Evolutionary conservation across 192 early-diverging fungal genomes (phyloP).

Genomic region (Jimgerdemannia lactiflua): DNA sequence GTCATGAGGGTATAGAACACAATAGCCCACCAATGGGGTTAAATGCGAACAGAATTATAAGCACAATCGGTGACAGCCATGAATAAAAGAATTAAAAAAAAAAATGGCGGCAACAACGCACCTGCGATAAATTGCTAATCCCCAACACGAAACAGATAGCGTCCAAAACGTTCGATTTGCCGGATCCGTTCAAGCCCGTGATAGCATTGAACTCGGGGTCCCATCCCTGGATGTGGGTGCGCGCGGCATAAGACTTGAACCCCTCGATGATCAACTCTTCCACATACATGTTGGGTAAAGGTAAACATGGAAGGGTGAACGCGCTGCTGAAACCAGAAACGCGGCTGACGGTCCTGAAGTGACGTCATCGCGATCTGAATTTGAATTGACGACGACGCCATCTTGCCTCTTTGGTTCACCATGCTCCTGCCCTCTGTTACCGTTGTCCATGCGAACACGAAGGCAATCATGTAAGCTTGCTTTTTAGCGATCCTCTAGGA

Average conservation of each 20-base stretch:
- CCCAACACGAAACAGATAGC: constrained; percentile 99
- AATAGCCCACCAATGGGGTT: constrained; percentile 4
- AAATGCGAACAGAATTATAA: not conserved
- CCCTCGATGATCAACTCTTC: constrained; percentile 98
- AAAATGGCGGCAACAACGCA: constrained; percentile 27
- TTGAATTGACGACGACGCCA: not conserved
- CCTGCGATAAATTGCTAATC: constrained; percentile 89
- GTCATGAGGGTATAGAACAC: not conserved
- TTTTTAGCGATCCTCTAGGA: too few relatives aligned
- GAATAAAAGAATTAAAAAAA: not conserved
- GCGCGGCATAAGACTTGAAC: constrained; percentile 97
- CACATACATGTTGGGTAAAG: constrained; percentile 67
- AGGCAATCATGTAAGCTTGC: not conserved
- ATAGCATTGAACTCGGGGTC: constrained; percentile 98
- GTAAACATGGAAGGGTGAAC: not conserved
- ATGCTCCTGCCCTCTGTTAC: not conserved
- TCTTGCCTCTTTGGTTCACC: not conserved
- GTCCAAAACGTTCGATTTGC: constrained; percentile 98
- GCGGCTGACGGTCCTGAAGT: too few relatives aligned
- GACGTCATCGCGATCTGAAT: too few relatives aligned
- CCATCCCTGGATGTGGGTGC: constrained; percentile 97
- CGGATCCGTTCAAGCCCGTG: constrained; percentile 96
- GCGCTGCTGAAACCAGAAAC: too few relatives aligned
- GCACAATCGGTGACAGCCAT: not conserved
- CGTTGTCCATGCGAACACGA: not conserved